These are phyloP conservation scores for Pecoramyces ruminantium DNA, from an alignment of 192 early-diverging fungal species.

Conservation along the genomic window DNA sequence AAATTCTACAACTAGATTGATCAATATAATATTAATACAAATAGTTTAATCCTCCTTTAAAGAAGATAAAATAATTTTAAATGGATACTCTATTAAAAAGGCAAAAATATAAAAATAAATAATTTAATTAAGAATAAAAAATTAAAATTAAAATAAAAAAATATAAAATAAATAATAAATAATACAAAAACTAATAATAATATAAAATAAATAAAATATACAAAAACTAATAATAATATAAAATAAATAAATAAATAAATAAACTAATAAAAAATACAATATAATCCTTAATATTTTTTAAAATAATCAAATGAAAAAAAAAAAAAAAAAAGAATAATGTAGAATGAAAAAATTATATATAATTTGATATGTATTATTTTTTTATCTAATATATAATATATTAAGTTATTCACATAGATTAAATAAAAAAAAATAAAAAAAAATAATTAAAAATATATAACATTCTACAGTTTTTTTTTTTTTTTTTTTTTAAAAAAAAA, in stretches of 20 bases:
- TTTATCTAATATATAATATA: neutral
- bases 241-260: too few species aligned
- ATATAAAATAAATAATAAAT: too few species aligned
- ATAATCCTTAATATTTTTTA: neutral
- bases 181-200: neutral
- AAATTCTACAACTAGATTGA: slow-evolving; percentile 65
- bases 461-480: neutral
- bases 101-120: neutral
- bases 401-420: neutral
- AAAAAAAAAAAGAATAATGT: neutral
- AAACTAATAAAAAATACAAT: neutral
- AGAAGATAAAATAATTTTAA: neutral
- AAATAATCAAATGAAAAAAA: too few species aligned
- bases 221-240: too few species aligned
- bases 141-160: neutral
- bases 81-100: neutral
- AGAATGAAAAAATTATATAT: neutral
- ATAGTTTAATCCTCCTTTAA: neutral
- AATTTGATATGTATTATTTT: neutral
- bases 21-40: neutral
- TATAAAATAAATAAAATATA: neutral
- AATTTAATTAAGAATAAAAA: too few species aligned
- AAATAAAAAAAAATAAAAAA: neutral
- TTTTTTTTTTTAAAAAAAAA: too few species aligned
- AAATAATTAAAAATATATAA: neutral